phyloP scores from a whole-genome alignment of 768 basidiomycete species.

The Suillus weaverae region DNA sequence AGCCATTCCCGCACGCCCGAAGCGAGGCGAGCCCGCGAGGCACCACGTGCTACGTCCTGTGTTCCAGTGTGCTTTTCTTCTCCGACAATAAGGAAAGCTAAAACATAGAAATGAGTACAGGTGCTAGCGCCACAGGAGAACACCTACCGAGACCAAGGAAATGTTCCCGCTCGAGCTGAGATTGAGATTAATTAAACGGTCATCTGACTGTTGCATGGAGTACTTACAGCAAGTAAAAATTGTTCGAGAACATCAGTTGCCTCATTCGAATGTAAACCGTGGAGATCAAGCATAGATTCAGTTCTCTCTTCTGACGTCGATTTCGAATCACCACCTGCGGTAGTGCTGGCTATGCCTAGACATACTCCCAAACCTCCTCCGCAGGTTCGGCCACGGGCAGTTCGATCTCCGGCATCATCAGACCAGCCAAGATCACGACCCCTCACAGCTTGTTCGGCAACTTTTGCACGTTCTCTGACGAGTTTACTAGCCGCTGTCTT shows the following conservation, averaged over 20 bases:
- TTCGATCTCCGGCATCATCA: slow-evolving; percentile 81
- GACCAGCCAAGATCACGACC: slow-evolving; percentile 71
- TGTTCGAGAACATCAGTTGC: slow-evolving; percentile 89
- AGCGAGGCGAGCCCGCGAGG: slow-evolving; percentile 80
- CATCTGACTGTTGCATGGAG: slow-evolving; percentile 7
- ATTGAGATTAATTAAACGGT: slow-evolving; percentile 16
- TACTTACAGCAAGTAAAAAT: slow-evolving; percentile 81
- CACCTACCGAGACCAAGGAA: slow-evolving; percentile 80
- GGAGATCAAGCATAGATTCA: slow-evolving; percentile 85
- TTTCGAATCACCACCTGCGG: slow-evolving; percentile 51
- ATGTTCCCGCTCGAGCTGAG: slow-evolving; percentile 81
- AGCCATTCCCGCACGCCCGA: slow-evolving; percentile 89
- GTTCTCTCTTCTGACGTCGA: slow-evolving; percentile 84
- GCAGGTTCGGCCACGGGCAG: slow-evolving; percentile 67
- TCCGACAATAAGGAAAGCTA: slow-evolving; percentile 88
- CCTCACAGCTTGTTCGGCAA: slow-evolving; percentile 76
- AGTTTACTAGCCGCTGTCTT: slow-evolving; percentile 80
- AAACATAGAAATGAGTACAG: slow-evolving; percentile 12
- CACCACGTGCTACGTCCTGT: slow-evolving; percentile 80
- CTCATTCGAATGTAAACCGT: slow-evolving; percentile 92
- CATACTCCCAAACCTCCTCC: slow-evolving; percentile 85
- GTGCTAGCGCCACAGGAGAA: slow-evolving; percentile 1
- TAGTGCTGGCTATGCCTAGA: slow-evolving; percentile 77
- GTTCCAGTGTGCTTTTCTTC: slow-evolving; percentile 95
- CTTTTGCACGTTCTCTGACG: slow-evolving; percentile 75